A percentile compares a stretch with the other conserved stretches of the same genome.
Evolutionary conservation across 352 stramenopile species (phyloP).

Genomic region (Elongisporangium senticosum): DNA sequence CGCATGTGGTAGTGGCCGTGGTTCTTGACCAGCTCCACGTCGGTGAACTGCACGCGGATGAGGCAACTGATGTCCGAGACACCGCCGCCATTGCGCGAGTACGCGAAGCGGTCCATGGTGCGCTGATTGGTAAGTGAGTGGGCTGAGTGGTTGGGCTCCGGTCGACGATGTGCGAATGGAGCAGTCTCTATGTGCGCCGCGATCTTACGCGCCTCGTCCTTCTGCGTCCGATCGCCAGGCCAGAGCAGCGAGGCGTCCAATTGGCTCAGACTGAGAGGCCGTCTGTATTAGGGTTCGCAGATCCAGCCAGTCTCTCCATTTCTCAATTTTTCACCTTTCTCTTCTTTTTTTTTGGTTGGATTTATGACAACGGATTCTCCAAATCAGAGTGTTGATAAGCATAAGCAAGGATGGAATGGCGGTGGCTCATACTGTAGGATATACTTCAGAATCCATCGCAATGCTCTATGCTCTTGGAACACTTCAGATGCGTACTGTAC

Average conservation of each 20-base stretch:
- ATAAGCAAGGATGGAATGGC: not conserved
- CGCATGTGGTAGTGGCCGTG: slow-evolving; percentile 68
- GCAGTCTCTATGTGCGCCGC: not conserved
- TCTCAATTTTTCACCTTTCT: not conserved
- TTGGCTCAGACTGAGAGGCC: not conserved
- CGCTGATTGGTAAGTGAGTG: not conserved
- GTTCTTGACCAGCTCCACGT: slow-evolving; percentile 28
- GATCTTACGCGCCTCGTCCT: not conserved
- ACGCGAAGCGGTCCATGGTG: slow-evolving; percentile 68
- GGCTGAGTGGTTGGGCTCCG: not conserved
- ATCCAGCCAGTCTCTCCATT: not conserved
- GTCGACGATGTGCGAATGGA: not conserved
- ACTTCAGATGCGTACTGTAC: not conserved
- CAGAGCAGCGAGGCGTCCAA: not conserved
- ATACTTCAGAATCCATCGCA: not conserved
- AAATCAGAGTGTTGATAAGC: not conserved
- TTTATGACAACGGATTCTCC: not conserved
- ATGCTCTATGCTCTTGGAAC: not conserved
- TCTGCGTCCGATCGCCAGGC: not conserved
- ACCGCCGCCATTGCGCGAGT: slow-evolving; percentile 73
- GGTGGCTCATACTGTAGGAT: not conserved
- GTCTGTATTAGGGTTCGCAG: not conserved
- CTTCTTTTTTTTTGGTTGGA: not conserved
- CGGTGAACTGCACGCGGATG: slow-evolving; percentile 60
- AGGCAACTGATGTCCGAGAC: slow-evolving; percentile 64